Conservation (phyloP, 2,329 filamentous ascomycete genomes). For the Torrubiella hemipterigena region DNA sequence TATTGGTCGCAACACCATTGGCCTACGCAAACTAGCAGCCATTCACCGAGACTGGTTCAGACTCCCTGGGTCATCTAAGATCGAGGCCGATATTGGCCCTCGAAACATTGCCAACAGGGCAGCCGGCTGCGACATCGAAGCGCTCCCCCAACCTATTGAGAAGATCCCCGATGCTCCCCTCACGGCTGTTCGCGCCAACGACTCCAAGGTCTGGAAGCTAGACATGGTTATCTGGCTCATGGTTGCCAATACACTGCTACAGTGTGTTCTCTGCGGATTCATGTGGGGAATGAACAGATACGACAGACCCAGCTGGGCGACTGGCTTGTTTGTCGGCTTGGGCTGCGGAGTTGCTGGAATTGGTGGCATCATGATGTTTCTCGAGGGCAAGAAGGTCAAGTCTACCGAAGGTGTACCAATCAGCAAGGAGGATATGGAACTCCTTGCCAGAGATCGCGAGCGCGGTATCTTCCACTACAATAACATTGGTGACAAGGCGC, state of each 20-base stretch:
- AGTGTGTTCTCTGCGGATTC: slow-evolving; percentile 59
- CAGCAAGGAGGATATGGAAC: slow-evolving; percentile 39
- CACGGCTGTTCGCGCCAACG: slow-evolving; percentile 58
- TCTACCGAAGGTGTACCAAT: slow-evolving; percentile 57
- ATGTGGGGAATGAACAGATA: slow-evolving; percentile 76
- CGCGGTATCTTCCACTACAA: slow-evolving; percentile 44
- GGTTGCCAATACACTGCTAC: slow-evolving; percentile 67
- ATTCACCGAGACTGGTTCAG: slow-evolving; percentile 69
- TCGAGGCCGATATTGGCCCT: slow-evolving; percentile 42
- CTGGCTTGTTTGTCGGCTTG: slow-evolving; percentile 65
- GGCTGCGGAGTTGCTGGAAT: slow-evolving; percentile 57
- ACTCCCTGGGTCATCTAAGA: slow-evolving; percentile 49
- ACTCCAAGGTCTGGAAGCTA: slow-evolving; percentile 62
- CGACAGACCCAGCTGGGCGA: slow-evolving; percentile 66
- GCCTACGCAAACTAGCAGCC: slow-evolving; percentile 57
- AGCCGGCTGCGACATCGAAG: slow-evolving; percentile 21
- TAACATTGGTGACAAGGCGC: slow-evolving; percentile 24
- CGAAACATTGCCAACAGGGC: slow-evolving; percentile 32
- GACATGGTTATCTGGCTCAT: slow-evolving; percentile 72
- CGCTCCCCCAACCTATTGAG: slow-evolving; percentile 49
- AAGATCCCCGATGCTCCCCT: slow-evolving; percentile 55
- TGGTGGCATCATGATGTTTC: slow-evolving; percentile 58
- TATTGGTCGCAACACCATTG: slow-evolving; percentile 35
- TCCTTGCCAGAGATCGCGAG: slow-evolving; percentile 39
- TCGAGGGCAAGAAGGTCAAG: slow-evolving; percentile 63